These are phyloP conservation scores for Cyclotella distinguenda DNA, from an alignment of 108 stramenopile genomes.

Conservation along the genomic window DNA sequence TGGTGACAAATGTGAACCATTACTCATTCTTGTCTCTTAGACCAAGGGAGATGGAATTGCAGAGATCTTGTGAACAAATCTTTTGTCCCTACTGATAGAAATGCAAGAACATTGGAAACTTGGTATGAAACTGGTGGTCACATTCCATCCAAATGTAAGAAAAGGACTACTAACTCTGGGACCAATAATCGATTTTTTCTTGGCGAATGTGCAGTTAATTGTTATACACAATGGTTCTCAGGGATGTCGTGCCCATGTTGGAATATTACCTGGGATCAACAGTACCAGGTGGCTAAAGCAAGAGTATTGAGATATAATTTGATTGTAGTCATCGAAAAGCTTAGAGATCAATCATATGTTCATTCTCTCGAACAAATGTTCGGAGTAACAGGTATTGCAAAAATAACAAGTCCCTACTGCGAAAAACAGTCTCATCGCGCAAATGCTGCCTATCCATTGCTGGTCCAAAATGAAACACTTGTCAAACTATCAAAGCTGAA, in stretches of 20 bases:
- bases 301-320: conserved; percentile 39
- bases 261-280: conserved; percentile 18
- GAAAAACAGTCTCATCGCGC: conserved; percentile 24
- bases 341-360: conserved; percentile 36
- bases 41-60: conserved; percentile 49
- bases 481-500: conserved; percentile 24
- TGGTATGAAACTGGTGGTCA: conserved; percentile 33
- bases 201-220: conserved; percentile 44
- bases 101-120: conserved; percentile 26
- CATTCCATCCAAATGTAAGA: neutral
- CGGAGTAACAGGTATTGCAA: conserved; percentile 29
- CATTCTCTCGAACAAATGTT: conserved; percentile 39
- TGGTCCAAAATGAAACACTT: conserved; percentile 23
- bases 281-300: conserved; percentile 24
- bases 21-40: neutral
- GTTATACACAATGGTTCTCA: conserved; percentile 43
- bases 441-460: conserved; percentile 26
- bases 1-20: too few relatives aligned
- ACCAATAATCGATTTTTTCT: conserved; percentile 3
- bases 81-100: conserved; percentile 26
- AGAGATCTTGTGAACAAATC: conserved; percentile 3
- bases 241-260: conserved; percentile 29
- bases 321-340: conserved; percentile 33
- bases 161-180: too few relatives aligned
- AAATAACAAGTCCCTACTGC: conserved; percentile 20